Evolutionary conservation across 495 filamentous ascomycete species (phyloP), one percentile per base, ranked within the genome.

Genomic region (Lepraria neglecta): DNA sequence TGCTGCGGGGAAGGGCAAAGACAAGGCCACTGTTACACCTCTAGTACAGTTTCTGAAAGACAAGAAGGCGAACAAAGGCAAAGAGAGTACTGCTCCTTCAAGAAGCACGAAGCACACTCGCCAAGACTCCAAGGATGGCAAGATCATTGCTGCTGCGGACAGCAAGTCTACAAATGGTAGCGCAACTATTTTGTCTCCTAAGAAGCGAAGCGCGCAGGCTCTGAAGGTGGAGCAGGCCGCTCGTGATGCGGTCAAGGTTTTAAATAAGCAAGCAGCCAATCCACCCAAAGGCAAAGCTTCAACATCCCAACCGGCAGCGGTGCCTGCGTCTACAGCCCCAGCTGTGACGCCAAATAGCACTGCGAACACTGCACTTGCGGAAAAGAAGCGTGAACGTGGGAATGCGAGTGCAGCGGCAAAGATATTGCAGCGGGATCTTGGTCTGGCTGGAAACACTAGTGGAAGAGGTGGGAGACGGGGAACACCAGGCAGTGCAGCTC

Each of bases 391-490:
- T 31, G 84, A 87, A 66, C 82, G 90, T 62, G 88, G 87, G 10
- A 89, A 83, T 64, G 86, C 83, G 42, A 82, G 85, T 33, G 86
- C 82, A 28, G 91, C 90, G 6, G 89, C 90, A 19, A 85, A 86
- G 50, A 96, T 97, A 61, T 73, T 97, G 27, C 91, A 96, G 67
- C 85, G 92, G 17, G 94, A 97, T 72, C 77, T 96, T 19, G 94
- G 92, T 19, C 79, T 97, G n/a, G 83, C 83, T 48, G 80, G 82
- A 6, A 80, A 82, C 57, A 70, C 73, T 50, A 72, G 77, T 47
- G 77, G 80, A 45, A 75, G 78, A 64, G 73, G 74, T 58, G 75
- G 77, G 4, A 75, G 73, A 19, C 54, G 62, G 5, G 65, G 68
- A 55, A 72, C 68, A 52, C 46, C 74, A 24, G 64, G 70, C 15